A percentile compares a stretch with the other conserved stretches of the same genome.
phyloP scores from a whole-genome alignment of 139 green algal genomes.

The Picochlorum sp. region DNA sequence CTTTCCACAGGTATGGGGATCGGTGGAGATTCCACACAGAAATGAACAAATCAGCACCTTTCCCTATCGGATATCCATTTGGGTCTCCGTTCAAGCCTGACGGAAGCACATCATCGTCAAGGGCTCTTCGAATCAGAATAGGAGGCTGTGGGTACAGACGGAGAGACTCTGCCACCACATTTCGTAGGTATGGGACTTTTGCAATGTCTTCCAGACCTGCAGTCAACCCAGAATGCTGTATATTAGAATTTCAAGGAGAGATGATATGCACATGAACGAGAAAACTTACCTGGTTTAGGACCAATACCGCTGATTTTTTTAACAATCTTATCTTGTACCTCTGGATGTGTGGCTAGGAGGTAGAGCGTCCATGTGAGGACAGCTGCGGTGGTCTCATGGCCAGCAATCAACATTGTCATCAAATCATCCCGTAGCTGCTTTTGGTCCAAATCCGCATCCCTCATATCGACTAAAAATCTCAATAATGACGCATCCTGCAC shows the following conservation, averaged over 20 bases:
- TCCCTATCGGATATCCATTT: slow-evolving; percentile 77
- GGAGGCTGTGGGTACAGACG: slow-evolving; percentile 93
- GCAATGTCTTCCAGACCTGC: slow-evolving; percentile 53
- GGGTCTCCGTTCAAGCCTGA: slow-evolving; percentile 43
- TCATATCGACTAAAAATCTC: slow-evolving; percentile 95
- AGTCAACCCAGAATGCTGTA: background rate
- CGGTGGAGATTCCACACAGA: slow-evolving; percentile 96
- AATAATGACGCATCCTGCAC: slow-evolving; percentile 88
- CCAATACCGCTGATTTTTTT: slow-evolving; percentile 61
- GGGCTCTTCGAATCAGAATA: slow-evolving; percentile 70
- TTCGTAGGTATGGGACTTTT: slow-evolving; percentile 52
- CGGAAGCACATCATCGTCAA: slow-evolving; percentile 75
- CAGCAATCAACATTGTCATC: slow-evolving; percentile 89
- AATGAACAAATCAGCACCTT: slow-evolving; percentile 96
- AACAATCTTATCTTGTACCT: slow-evolving; percentile 50
- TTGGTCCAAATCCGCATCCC: slow-evolving; percentile 77
- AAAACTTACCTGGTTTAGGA: slow-evolving; percentile 27
- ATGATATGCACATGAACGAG: background rate
- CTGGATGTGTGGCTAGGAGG: slow-evolving; percentile 50
- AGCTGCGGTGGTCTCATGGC: slow-evolving; percentile 94
- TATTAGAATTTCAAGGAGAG: slow-evolving; percentile 19
- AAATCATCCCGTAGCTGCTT: slow-evolving; percentile 96
- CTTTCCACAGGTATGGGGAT: slow-evolving; percentile 87
- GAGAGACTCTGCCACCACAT: slow-evolving; percentile 75
- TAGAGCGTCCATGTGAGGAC: slow-evolving; percentile 84